Conservation (phyloP, 2,329 filamentous ascomycete species). For the Coniochaeta pulveracea region DNA sequence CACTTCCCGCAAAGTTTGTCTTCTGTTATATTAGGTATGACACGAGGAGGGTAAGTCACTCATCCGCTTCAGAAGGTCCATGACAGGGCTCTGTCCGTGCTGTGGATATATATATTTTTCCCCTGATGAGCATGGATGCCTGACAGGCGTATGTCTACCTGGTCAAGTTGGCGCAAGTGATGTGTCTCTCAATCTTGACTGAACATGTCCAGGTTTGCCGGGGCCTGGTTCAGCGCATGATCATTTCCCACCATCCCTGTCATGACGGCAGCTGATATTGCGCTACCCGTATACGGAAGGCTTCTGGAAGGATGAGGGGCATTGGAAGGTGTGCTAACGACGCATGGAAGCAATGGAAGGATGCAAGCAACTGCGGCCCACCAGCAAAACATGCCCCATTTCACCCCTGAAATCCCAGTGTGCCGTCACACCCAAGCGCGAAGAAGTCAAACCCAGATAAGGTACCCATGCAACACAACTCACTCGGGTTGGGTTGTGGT, state of each 20-base stretch:
- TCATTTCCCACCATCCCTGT: not conserved
- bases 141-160: no score
- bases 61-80: no score
- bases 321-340: no score
- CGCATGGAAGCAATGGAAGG: not conserved
- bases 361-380: not conserved
- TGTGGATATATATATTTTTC: no score
- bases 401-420: not conserved
- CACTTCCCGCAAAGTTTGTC: no score
- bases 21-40: no score
- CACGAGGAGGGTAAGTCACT: no score
- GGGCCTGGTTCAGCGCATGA: not conserved
- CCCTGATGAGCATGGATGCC: no score
- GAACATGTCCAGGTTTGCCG: not conserved
- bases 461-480: constrained; percentile 1
- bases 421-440: not conserved
- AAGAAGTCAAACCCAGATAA: no score
- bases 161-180: not conserved
- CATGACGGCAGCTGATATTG: constrained; percentile 3
- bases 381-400: not conserved
- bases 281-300: constrained; percentile 2
- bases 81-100: no score
- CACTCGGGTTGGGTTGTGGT: not conserved
- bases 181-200: not conserved
- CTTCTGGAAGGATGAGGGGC: constrained; percentile 1